phyloP scores from a whole-genome alignment of 768 basidiomycete genomes.

The Kwoniella sp. region DNA sequence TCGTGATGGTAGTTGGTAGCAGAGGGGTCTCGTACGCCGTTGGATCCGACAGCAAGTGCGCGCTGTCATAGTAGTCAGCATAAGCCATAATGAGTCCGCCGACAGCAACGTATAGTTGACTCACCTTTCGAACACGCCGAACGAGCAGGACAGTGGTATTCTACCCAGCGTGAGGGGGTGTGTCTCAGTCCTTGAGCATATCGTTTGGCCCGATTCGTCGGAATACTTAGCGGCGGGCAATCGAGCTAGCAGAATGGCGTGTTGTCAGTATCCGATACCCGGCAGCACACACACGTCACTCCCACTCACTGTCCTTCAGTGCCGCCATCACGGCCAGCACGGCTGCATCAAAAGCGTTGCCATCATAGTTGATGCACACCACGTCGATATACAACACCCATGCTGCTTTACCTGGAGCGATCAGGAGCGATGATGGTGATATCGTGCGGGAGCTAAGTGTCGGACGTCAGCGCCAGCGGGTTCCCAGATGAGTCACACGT shows the following conservation, averaged over 20 bases:
- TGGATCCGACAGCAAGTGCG: constrained; percentile 66
- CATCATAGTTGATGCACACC: constrained; percentile 95
- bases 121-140: constrained; percentile 78
- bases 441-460: constrained; percentile 3
- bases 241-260: constrained; percentile 55
- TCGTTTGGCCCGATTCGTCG: constrained; percentile 62
- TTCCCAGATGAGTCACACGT: constrained; percentile 43
- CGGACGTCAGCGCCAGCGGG: background rate
- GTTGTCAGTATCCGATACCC: background rate
- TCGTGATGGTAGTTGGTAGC: constrained; percentile 59
- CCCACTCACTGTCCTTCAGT: constrained; percentile 73
- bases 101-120: constrained; percentile 37
- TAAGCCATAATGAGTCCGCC: background rate
- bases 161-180: constrained; percentile 32
- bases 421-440: constrained; percentile 61
- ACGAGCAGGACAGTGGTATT: constrained; percentile 57
- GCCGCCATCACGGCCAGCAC: constrained; percentile 83
- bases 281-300: too few species aligned
- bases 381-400: constrained; percentile 96
- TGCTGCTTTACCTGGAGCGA: constrained; percentile 70
- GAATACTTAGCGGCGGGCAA: constrained; percentile 70
- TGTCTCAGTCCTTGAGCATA: constrained; percentile 55
- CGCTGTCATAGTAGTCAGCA: constrained; percentile 52
- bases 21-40: constrained; percentile 84
- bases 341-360: constrained; percentile 87